Evolutionary conservation across 2,329 filamentous ascomycete genomes (phyloP).

Genomic region (Colletotrichum phormii): DNA sequence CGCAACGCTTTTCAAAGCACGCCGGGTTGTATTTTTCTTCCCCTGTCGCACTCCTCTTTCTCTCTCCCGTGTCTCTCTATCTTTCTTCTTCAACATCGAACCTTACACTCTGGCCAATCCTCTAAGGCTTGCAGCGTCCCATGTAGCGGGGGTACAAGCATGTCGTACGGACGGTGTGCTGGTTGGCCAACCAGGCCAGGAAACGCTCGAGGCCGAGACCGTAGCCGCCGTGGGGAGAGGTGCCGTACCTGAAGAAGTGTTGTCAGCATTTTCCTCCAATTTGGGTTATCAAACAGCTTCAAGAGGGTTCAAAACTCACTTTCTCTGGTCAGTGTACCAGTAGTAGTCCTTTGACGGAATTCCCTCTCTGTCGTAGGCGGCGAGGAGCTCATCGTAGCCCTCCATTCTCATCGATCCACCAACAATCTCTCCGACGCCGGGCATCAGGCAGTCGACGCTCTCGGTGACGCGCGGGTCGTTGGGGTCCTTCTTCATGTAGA

Average conservation of each 20-base stretch:
- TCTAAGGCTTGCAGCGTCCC: conserved; percentile 81
- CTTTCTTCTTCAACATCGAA: not conserved
- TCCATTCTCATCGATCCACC: conserved; percentile 97
- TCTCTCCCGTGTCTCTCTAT: not conserved
- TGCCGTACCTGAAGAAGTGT: conserved; percentile 76
- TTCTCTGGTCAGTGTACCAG: conserved; percentile 98
- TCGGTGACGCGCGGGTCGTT: conserved; percentile 88
- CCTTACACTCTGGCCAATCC: not conserved
- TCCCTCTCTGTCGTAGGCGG: conserved; percentile 86
- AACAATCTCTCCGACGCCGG: conserved; percentile 96
- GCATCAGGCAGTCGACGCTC: conserved; percentile 88
- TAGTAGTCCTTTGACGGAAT: conserved; percentile 91
- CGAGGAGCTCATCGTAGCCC: conserved; percentile 88
- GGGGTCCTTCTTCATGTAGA: conserved; percentile 96
- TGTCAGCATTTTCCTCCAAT: not conserved
- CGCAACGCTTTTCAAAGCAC: conserved; percentile 17
- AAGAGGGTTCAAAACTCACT: conserved; percentile 68
- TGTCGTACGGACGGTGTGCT: conserved; percentile 73
- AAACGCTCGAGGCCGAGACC: conserved; percentile 89
- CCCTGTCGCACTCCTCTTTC: not conserved
- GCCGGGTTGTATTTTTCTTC: not conserved
- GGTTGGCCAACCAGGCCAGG: conserved; percentile 72
- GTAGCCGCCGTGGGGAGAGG: conserved; percentile 91
- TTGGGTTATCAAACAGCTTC: not conserved
- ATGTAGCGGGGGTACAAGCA: conserved; percentile 86